Evolutionary conservation across 345 rosid species (phyloP).

Genomic region (Psidium friedrichsthalianum): DNA sequence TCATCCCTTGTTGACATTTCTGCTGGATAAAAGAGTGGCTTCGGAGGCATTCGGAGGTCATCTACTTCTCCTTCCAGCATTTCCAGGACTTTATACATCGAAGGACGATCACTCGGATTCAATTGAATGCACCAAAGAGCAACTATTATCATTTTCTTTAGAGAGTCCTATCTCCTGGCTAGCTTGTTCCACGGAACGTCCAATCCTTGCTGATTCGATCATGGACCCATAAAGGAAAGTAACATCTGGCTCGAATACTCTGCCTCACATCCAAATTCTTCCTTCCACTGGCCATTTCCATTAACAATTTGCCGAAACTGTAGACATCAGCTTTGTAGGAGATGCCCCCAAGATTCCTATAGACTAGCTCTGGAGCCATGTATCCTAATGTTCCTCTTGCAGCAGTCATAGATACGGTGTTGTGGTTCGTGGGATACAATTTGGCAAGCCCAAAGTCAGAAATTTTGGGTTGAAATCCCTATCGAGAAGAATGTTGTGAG

Average conservation of each 20-base stretch:
- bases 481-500: too few relatives aligned
- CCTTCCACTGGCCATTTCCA: too few relatives aligned
- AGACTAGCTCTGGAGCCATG: too few relatives aligned
- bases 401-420: too few relatives aligned
- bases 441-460: too few relatives aligned
- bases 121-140: background rate
- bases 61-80: background rate
- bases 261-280: background rate
- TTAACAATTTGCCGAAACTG: too few relatives aligned
- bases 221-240: background rate
- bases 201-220: background rate
- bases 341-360: too few relatives aligned
- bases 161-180: background rate
- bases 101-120: background rate
- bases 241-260: background rate
- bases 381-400: too few relatives aligned
- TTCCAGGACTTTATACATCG: background rate
- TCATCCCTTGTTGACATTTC: background rate
- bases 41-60: background rate
- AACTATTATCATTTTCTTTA: background rate
- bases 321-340: too few relatives aligned
- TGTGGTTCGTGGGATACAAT: too few relatives aligned
- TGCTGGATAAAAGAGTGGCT: background rate
- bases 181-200: background rate
- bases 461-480: background rate